Evolutionary conservation across 441 rosid species (phyloP).

Genomic region (Kokia cookei): DNA sequence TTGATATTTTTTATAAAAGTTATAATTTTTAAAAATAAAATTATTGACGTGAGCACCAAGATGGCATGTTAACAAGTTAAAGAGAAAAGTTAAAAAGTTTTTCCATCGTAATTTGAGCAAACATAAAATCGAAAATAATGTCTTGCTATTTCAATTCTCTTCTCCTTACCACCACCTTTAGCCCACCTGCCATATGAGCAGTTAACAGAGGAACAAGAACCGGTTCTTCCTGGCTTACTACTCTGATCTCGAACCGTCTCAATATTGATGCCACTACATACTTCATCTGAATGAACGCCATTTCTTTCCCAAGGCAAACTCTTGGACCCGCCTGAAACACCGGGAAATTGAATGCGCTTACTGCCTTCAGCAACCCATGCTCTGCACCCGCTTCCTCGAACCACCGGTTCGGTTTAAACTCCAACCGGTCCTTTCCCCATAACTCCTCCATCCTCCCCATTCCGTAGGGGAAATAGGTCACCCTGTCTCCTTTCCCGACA

Average conservation of each 20-base stretch:
- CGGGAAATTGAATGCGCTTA: constrained; percentile 59
- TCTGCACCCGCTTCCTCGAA: constrained; percentile 22
- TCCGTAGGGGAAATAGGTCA: constrained; percentile 73
- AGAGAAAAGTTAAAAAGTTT: too few relatives aligned
- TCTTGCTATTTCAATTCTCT: constrained; percentile 16
- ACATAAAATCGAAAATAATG: not conserved
- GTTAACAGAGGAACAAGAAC: constrained; percentile 69
- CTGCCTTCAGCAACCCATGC: constrained; percentile 20
- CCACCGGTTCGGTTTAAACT: constrained; percentile 76
- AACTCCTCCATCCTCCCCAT: constrained; percentile 83
- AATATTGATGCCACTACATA: constrained; percentile 50
- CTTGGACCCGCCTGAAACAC: constrained; percentile 85
- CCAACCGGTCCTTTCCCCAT: constrained; percentile 61
- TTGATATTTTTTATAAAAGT: too few relatives aligned
- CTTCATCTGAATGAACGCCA: constrained; percentile 81
- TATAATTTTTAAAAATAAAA: too few relatives aligned
- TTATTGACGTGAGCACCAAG: too few relatives aligned
- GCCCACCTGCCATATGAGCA: constrained; percentile 82
- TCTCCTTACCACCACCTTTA: constrained; percentile 44
- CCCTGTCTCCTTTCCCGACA: constrained; percentile 60
- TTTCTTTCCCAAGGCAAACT: constrained; percentile 73
- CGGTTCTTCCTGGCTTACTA: constrained; percentile 33
- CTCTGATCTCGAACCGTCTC: constrained; percentile 46
- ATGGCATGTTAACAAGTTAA: too few relatives aligned
- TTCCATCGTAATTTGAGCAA: too few relatives aligned